Evolutionary conservation across 805 yeast species (phyloP), one percentile per base, ranked within the genome.

Genomic region (Ogataea saltuana): DNA sequence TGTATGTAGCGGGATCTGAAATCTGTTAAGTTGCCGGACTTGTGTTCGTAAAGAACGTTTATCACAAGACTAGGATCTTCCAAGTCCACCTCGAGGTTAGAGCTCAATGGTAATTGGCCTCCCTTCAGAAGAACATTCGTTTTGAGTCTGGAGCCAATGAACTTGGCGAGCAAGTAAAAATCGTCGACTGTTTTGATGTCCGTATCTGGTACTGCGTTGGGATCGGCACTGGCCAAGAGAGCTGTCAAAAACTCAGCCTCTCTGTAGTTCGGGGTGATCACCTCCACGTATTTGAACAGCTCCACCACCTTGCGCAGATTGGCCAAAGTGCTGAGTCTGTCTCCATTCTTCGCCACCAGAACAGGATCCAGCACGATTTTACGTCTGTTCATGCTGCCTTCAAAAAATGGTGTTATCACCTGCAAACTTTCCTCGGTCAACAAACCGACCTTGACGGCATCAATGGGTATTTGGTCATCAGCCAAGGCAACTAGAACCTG

Each of bases 381-480:
- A 9, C 43, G 16, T 5, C 27, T 31, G 2, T 27, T 31, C 9
- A 33, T 27, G 12, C 35, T 27, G n/a, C 33, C 39, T 23, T 33
- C 48, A 27, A 50, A 41, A 26, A 51, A 53, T 12, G 54, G 47
- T 4, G 64, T 63, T 4, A 83, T 70, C 0, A 46, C 50, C 11
- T n/a, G 20, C 30, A 49, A 23, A 12, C 86, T 77, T 27, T 72
- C 80, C 2, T 55, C 54, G 1, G 83, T 78, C 23, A 85, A 71
- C 80, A 88, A 74, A 0, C 96, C 96, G 0, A 90, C 83, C 61
- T 88, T 88, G 54, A 88, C 73, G 4, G 77, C 89, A 65, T 82
- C 75, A 56, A 81, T 67, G 49, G 76, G 70, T 54, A 87, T 73
- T 19, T 42, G 33, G 56, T 88, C 96, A 3, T 66, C 69, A 38